These are phyloP conservation scores for Aspergillus ochraceoroseus DNA, from an alignment of 2,329 filamentous ascomycete species.

Conservation along the genomic window DNA sequence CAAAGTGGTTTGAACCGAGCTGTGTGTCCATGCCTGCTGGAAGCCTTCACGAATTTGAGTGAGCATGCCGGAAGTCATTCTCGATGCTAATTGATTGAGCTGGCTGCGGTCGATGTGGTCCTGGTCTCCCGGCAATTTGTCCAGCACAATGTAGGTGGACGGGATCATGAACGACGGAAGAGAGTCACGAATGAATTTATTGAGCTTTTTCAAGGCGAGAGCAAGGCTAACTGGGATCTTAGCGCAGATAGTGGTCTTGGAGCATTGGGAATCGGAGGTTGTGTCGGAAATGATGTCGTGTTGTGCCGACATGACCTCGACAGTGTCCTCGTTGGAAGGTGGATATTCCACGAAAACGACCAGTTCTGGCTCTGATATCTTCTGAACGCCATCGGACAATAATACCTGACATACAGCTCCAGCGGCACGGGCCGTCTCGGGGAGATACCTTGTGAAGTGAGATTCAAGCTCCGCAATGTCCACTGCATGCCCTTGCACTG, in stretches of 20 bases:
- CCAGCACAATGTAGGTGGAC: slow-evolving; percentile 42
- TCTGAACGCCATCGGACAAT: too few species aligned
- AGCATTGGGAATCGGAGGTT: slow-evolving; percentile 12
- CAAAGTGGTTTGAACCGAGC: slow-evolving; percentile 27
- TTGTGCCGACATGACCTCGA: slow-evolving; percentile 27
- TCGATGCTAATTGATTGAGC: slow-evolving; percentile 31
- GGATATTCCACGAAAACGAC: slow-evolving; percentile 35
- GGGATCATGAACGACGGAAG: slow-evolving; percentile 47
- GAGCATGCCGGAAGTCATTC: slow-evolving; percentile 19
- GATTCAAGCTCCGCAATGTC: slow-evolving; percentile 41
- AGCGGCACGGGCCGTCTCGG: slow-evolving; percentile 27
- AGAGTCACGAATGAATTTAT: slow-evolving; percentile 43
- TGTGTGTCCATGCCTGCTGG: slow-evolving; percentile 34
- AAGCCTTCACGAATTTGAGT: slow-evolving; percentile 19
- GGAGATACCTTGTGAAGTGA: slow-evolving; percentile 37
- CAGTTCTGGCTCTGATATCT: slow-evolving; percentile 17
- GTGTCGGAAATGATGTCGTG: slow-evolving; percentile 23
- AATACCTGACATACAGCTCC: slow-evolving; percentile 27
- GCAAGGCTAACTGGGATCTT: slow-evolving; percentile 32
- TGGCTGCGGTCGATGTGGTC: slow-evolving; percentile 30
- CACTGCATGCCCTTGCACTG: slow-evolving; percentile 38
- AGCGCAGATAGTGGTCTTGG: slow-evolving; percentile 18
- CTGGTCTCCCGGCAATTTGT: slow-evolving; percentile 32
- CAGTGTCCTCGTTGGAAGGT: slow-evolving; percentile 21
- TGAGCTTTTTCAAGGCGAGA: slow-evolving; percentile 38